phyloP scores from a whole-genome alignment of 2,329 filamentous ascomycete genomes.

The Pseudogymnoascus sp. region DNA sequence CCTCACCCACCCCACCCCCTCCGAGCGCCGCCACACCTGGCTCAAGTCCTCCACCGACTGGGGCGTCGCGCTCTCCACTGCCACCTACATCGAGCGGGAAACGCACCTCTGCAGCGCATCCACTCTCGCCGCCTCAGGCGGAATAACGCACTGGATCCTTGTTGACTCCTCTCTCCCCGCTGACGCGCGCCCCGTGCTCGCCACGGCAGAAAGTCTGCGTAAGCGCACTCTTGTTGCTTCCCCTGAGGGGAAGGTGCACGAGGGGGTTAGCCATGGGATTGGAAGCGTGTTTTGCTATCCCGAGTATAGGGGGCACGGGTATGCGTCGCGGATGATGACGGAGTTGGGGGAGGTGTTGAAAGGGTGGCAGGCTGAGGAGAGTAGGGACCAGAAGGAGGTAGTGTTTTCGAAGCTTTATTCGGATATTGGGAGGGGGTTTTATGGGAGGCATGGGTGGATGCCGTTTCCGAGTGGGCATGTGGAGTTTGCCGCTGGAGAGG shows the following conservation, averaged over 20 bases:
- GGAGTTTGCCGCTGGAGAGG: conserved; percentile 39
- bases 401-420: conserved; percentile 77
- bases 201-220: conserved; percentile 55
- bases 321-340: conserved; percentile 67
- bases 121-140: conserved; percentile 49
- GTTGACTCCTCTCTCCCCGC: conserved; percentile 37
- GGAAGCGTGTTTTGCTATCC: conserved; percentile 71
- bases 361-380: conserved; percentile 41
- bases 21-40: conserved; percentile 49
- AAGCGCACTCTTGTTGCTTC: conserved; percentile 47
- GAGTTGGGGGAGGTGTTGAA: conserved; percentile 51
- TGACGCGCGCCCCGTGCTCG: conserved; percentile 45
- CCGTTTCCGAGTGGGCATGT: conserved; percentile 67
- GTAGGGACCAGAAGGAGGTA: conserved; percentile 29
- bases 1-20: conserved; percentile 48
- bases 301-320: conserved; percentile 60
- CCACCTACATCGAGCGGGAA: conserved; percentile 54
- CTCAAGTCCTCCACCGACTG: conserved; percentile 47
- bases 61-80: conserved; percentile 46
- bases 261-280: conserved; percentile 63
- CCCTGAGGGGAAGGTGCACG: conserved; percentile 34
- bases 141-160: conserved; percentile 57
- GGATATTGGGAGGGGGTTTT: conserved; percentile 78
- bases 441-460: conserved; percentile 69
- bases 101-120: conserved; percentile 44